Conservation (phyloP, 2,329 filamentous ascomycete species). For the Cylindrodendrum hubeiense region DNA sequence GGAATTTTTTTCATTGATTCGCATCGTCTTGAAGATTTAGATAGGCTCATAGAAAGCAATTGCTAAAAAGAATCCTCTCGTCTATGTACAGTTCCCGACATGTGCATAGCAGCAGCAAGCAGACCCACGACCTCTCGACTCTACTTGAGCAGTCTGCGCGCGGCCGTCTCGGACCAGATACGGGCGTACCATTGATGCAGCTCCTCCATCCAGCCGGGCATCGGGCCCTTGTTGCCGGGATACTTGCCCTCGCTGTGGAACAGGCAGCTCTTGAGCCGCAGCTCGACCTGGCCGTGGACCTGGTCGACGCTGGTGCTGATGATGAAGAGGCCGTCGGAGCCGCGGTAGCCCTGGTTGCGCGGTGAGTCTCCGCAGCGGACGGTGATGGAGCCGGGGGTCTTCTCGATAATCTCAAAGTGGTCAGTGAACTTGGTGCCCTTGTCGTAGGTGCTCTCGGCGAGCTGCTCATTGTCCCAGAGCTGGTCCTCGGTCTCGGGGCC, state of each 20-base stretch:
- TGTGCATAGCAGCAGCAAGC: not conserved
- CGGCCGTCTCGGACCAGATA: conserved; percentile 54
- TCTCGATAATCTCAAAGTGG: conserved; percentile 79
- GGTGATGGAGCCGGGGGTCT: conserved; percentile 69
- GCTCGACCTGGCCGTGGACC: conserved; percentile 70
- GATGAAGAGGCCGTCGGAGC: conserved; percentile 75
- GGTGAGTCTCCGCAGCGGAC: conserved; percentile 77
- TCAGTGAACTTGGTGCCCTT: conserved; percentile 75
- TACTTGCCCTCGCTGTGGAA: conserved; percentile 58
- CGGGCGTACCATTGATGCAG: conserved; percentile 57
- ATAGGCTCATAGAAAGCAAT: not conserved
- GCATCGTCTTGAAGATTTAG: not conserved
- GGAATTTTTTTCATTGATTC: not conserved
- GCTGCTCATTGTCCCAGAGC: conserved; percentile 70
- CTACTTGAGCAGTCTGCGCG: conserved; percentile 52
- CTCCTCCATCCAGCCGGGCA: conserved; percentile 46
- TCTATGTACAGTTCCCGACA: not conserved
- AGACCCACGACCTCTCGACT: not conserved
- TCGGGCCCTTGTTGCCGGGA: conserved; percentile 48
- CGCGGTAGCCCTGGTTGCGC: conserved; percentile 65
- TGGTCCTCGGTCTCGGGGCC: conserved; percentile 67
- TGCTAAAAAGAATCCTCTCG: not conserved
- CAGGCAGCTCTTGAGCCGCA: conserved; percentile 74
- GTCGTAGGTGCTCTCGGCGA: conserved; percentile 69
- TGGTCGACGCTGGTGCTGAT: conserved; percentile 72